A percentile compares a stretch with the other conserved stretches of the same genome.
These are phyloP conservation scores for Lipomyces mesembrius DNA, from an alignment of 805 yeast genomes.

Conservation along the genomic window DNA sequence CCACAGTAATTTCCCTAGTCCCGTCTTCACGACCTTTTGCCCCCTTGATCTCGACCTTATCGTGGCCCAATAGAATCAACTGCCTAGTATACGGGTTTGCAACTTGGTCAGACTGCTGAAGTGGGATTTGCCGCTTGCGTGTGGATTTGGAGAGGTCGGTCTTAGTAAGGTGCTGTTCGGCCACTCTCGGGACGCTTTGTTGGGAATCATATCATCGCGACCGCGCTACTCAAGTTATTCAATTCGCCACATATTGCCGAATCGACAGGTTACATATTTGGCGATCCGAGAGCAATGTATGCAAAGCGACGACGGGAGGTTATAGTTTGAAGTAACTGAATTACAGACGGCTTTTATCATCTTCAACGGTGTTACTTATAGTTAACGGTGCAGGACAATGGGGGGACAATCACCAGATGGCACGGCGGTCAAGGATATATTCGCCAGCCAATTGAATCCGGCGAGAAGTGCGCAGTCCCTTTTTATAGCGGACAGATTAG, in stretches of 20 bases:
- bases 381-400: background rate
- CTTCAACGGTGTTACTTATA: background rate
- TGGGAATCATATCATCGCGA: background rate
- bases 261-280: background rate
- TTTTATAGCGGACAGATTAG: slow-evolving; percentile 4
- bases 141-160: background rate
- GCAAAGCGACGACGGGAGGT: background rate
- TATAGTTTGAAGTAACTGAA: background rate
- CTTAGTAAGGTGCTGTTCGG: background rate
- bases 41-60: background rate
- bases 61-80: background rate
- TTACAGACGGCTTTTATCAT: background rate
- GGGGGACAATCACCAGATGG: background rate
- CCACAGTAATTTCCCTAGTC: background rate
- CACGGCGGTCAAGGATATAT: background rate
- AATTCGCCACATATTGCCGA: background rate
- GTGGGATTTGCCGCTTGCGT: background rate
- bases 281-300: background rate
- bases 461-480: slow-evolving; percentile 3
- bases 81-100: background rate
- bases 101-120: background rate
- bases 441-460: slow-evolving; percentile 6
- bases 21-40: background rate
- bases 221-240: background rate
- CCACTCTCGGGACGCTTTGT: background rate